These are phyloP conservation scores for Penicillium psychrosexuale DNA, from an alignment of 2,329 filamentous ascomycete genomes.

Conservation along the genomic window DNA sequence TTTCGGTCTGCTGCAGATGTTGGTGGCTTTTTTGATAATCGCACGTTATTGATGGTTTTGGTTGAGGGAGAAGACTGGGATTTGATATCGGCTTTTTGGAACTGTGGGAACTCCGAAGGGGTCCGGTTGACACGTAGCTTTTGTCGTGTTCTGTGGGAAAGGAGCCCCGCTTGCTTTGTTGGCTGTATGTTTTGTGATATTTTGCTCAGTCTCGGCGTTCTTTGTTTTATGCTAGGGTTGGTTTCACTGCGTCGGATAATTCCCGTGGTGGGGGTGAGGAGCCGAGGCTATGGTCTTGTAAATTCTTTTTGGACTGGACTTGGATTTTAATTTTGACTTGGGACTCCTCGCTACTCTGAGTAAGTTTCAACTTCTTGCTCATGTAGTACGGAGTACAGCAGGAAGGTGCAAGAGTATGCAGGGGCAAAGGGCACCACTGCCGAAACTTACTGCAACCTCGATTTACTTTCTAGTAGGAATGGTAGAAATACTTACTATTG, in stretches of 20 bases:
- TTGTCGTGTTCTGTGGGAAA: background rate
- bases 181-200: background rate
- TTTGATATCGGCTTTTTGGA: background rate
- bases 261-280: background rate
- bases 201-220: background rate
- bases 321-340: background rate
- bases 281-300: background rate
- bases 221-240: no score
- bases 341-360: background rate
- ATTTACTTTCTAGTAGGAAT: background rate
- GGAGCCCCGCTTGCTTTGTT: background rate
- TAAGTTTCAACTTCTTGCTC: background rate
- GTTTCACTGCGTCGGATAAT: background rate
- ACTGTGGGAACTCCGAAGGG: background rate
- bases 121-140: background rate
- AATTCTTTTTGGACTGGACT: background rate
- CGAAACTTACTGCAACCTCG: background rate
- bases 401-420: constrained; percentile 2
- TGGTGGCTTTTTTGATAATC: background rate
- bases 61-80: background rate
- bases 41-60: background rate
- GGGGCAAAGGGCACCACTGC: background rate
- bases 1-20: background rate
- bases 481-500: background rate
- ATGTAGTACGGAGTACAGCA: constrained; percentile 2